Evolutionary conservation across 1,139 yeast genomes (phyloP).

Genomic region (Ashbya aceris): DNA sequence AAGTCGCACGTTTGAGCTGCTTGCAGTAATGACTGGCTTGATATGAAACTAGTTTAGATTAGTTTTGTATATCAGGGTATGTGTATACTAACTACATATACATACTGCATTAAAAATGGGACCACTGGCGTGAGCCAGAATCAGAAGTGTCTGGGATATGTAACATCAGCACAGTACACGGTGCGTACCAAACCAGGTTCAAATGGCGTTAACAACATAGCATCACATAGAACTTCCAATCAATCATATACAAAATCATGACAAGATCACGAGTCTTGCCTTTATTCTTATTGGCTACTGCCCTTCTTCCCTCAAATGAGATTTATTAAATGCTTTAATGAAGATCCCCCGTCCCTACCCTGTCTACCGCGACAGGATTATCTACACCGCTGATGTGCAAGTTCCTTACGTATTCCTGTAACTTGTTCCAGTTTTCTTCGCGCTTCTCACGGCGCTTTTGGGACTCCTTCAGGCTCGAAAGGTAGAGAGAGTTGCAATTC

Average conservation of each 20-base stretch:
- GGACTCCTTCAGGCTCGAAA: slow-evolving; percentile 32
- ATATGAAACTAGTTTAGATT: no score
- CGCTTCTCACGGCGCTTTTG: slow-evolving; percentile 37
- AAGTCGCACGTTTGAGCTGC: no score
- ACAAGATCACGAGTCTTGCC: no score
- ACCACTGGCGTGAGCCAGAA: neutral
- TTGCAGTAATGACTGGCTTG: no score
- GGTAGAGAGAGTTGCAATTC: slow-evolving; percentile 80
- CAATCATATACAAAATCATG: no score
- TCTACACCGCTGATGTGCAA: slow-evolving; percentile 24
- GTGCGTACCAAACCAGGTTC: no score
- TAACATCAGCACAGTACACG: no score
- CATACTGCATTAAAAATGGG: neutral
- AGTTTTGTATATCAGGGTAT: neutral
- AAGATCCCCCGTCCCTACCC: neutral
- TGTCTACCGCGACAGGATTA: neutral
- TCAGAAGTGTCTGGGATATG: no score
- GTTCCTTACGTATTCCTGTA: slow-evolving; percentile 51
- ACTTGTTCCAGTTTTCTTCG: slow-evolving; percentile 64
- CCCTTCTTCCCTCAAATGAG: no score
- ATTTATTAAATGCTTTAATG: neutral
- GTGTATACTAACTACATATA: neutral
- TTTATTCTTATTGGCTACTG: no score
- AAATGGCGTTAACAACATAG: no score
- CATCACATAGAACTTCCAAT: no score